Evolutionary conservation across 1,139 yeast genomes (phyloP).

Genomic region (Scheffersomyces quercinus): DNA sequence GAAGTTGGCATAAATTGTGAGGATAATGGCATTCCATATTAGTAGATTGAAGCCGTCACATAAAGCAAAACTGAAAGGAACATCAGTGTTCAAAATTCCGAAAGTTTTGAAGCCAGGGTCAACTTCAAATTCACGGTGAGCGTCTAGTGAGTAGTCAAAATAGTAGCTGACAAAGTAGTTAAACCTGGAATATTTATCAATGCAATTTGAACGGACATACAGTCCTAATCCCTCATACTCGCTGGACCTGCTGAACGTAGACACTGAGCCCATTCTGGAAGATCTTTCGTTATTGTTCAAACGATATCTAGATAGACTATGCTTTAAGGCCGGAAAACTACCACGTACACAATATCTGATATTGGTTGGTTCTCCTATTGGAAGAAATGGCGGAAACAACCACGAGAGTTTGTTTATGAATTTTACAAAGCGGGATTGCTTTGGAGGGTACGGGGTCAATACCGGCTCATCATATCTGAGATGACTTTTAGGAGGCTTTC

Average conservation of each 20-base stretch:
- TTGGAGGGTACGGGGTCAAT: too few species aligned
- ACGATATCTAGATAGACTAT: too few species aligned
- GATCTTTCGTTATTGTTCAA: too few species aligned
- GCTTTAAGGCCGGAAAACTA: too few species aligned
- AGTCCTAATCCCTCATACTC: too few species aligned
- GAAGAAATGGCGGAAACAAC: slow-evolving; percentile 20
- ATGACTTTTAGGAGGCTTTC: neutral
- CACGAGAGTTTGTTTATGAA: slow-evolving; percentile 23
- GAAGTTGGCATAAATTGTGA: neutral
- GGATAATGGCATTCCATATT: neutral
- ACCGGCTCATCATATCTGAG: too few species aligned
- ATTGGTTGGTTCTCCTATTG: too few species aligned
- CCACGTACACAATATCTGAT: too few species aligned
- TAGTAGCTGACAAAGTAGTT: slow-evolving; percentile 21
- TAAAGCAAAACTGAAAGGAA: slow-evolving; percentile 2
- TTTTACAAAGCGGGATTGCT: slow-evolving; percentile 1
- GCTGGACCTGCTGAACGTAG: too few species aligned
- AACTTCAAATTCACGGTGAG: slow-evolving; percentile 5
- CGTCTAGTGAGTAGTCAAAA: slow-evolving; percentile 15
- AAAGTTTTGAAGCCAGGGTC: slow-evolving; percentile 14
- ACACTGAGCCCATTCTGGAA: too few species aligned
- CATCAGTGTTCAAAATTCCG: slow-evolving; percentile 9
- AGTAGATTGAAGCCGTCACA: neutral
- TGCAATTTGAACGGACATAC: neutral
- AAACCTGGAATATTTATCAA: slow-evolving; percentile 13